Base-by-base conservation (phyloP, 2,329 filamentous ascomycete species). In the Cladophialophora exuberans region DNA sequence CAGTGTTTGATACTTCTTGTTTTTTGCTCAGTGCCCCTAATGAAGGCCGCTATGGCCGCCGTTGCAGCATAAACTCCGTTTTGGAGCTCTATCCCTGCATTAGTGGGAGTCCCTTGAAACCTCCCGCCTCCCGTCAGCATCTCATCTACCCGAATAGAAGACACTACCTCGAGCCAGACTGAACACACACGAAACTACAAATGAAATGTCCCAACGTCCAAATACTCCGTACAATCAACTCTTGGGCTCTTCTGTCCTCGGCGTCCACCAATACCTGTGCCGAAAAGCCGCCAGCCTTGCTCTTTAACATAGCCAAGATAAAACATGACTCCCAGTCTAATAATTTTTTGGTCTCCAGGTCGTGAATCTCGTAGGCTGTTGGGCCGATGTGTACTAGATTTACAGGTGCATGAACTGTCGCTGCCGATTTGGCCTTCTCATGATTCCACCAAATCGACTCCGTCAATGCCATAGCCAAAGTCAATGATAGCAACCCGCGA, bases 401-500 rank as follows among this genome's bases (percentile, higher is more conserved):
- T 31, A 6, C 7, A 13, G 28, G 10, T 39, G 35, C 31, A 28
- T 35, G 44, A 39, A 35, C 41, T 53, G 36, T 18, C 25, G 41
- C 52, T 35, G 50, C 49, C 26, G 28, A 10, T 9, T 44, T 15
- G 11, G 22, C 17, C 20, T 36, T 6, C 22, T 42, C 54, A 65
- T 33, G 62, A 73, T 57, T 77, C 73, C 54, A 84, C 68, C 57
- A 80, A 65, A 25, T 83, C 78, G 57, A 80, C 75, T 25, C 79
- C 80, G 56, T 79, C 71, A 51, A 83, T 72, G 15, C 77, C 75
- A 65, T 81, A 82, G 13, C 84, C 94, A 75, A 97, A 99, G 74
- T 99, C 94, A 80, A 97, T 87, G 57, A 99, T 88, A 55, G 97
- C 76, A 47, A 95, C 91, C 69, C 95, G 87, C 28, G 92, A 89